Evolutionary conservation across 805 yeast species (phyloP).

Genomic region (Saccharomyces eubayanus): DNA sequence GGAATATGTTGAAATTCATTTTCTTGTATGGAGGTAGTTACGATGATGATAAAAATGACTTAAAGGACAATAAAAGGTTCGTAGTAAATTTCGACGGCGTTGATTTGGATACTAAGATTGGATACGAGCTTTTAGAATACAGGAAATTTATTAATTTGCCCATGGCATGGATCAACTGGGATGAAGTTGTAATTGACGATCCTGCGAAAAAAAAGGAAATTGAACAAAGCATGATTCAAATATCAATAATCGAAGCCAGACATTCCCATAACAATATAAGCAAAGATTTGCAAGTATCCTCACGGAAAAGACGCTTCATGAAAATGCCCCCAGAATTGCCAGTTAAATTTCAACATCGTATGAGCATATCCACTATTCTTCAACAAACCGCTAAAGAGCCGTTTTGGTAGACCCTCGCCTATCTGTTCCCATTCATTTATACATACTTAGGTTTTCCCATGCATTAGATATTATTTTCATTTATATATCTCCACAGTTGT

Average conservation of each 20-base stretch:
- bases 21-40: conserved; percentile 25
- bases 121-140: conserved; percentile 20
- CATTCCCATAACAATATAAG: not conserved
- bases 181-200: conserved; percentile 4
- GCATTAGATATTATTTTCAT: not conserved
- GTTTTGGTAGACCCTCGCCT: not conserved
- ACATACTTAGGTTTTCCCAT: not conserved
- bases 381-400: not conserved
- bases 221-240: conserved; percentile 11
- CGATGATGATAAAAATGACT: not conserved
- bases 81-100: conserved; percentile 1
- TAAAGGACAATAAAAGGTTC: not conserved
- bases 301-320: not conserved
- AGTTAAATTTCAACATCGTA: not conserved
- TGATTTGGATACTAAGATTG: conserved; percentile 7
- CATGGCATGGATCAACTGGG: conserved; percentile 24
- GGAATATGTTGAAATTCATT: conserved; percentile 27
- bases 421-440: not conserved
- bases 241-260: conserved; percentile 1
- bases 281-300: not conserved
- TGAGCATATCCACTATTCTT: not conserved
- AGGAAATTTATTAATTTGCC: conserved; percentile 21
- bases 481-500: not conserved
- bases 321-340: not conserved
- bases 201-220: not conserved